Evolutionary conservation across 306 rosid genomes (phyloP), one percentile per base, ranked within the genome.

Genomic region (Purshia tridentata): DNA sequence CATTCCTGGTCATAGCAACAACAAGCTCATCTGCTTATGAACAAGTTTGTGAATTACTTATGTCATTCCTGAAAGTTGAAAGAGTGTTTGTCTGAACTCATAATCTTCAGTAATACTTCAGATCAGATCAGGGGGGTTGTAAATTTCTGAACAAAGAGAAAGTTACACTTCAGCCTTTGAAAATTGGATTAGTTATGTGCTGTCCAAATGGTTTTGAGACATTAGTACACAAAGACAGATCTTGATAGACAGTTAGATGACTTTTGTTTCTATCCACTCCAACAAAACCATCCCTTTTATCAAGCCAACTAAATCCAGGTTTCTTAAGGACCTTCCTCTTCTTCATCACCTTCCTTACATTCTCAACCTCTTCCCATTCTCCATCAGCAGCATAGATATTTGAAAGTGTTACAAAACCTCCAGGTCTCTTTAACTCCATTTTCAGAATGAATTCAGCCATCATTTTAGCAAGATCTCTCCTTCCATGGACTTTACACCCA

Each of bases 301-400:
- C 76, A 8, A 84, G 78, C 86, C 81, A 77, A 84, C 94, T 86
- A 77, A 47, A 84, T 65, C 91, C 91, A 59, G 84, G 85, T 19
- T 18, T 62, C 77, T 84, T 89, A 6, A 49, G 79, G 64, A 86
- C 77, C 42, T 75, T 77, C 53, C 76, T 84, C 63, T 79, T 76
- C 84, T 86, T 86, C 93, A 86, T 90, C 18, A 71, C 80, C 76
- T 61, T 77, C 79, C 96, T 83, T 45, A 84, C 75, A 45, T 73
- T 81, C 70, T 81, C 82, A 77, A 84, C 93, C 73, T 86, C 81
- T 77, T 90, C 85, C 96, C 96, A 90, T 8, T 86, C 85, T 56
- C 91, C 91, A 46, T 79, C 82, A 61, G 85, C 84, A 11, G 96
- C 96, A 75, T 86, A 82, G 62, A 90, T 84, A 82, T 90, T 88